Evolutionary conservation across 2,329 filamentous ascomycete genomes (phyloP).

Genomic region (Fusarium oxysporum): DNA sequence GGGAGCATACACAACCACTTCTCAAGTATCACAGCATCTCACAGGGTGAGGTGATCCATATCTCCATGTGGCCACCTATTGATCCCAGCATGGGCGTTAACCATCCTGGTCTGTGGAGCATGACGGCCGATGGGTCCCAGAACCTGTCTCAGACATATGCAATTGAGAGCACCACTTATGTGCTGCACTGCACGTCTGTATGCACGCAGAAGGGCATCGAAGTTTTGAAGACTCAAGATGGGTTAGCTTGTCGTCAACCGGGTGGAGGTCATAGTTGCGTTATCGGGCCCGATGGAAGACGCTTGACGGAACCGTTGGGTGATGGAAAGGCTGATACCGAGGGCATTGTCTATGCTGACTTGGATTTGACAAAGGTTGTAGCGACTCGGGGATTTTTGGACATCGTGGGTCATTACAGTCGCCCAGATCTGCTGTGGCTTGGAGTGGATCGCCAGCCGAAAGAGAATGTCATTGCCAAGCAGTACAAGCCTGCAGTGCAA

Average conservation of each 20-base stretch:
- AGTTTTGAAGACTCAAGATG: conserved; percentile 56
- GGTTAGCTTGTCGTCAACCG: conserved; percentile 40
- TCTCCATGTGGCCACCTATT: conserved; percentile 59
- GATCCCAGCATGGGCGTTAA: conserved; percentile 36
- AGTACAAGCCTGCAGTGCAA: conserved; percentile 3
- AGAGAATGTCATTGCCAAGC: conserved; percentile 24
- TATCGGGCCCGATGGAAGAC: conserved; percentile 40
- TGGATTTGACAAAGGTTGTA: conserved; percentile 59
- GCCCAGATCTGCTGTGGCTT: conserved; percentile 56
- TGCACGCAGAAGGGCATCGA: conserved; percentile 55
- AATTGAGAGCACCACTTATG: conserved; percentile 66
- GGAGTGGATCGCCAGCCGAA: conserved; percentile 38
- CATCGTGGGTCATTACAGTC: conserved; percentile 50
- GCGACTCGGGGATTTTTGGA: conserved; percentile 55
- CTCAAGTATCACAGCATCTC: conserved; percentile 60
- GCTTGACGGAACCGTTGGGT: conserved; percentile 25
- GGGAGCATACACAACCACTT: conserved; percentile 64
- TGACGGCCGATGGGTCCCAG: conserved; percentile 52
- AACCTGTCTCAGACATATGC: conserved; percentile 65
- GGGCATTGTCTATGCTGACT: conserved; percentile 61
- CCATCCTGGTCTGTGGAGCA: conserved; percentile 45
- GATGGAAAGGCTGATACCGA: conserved; percentile 48
- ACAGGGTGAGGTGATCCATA: conserved; percentile 60
- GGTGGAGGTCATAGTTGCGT: conserved; percentile 41
- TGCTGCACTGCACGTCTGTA: conserved; percentile 53